Evolutionary conservation across 2,329 filamentous ascomycete genomes (phyloP), one percentile per base, ranked within the genome.

Genomic region (Talaromyces sp.): DNA sequence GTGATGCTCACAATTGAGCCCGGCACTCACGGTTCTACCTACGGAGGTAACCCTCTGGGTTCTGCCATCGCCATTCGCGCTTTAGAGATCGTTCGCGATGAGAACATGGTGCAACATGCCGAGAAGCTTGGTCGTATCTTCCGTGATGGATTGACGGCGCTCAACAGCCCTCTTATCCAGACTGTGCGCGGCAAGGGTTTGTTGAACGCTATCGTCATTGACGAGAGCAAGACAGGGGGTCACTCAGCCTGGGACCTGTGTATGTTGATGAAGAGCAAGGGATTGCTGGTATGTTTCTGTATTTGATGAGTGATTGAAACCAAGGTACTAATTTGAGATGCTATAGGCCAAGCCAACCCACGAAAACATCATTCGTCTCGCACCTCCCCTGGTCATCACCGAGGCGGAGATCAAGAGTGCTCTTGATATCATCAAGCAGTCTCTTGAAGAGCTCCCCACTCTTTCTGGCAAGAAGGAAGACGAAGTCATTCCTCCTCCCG

Each of bases 21-120:
- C 29, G 95, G 95, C 67, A 98, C 95, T 29, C 95, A 99, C 80
- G 95, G 95, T 58, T 97, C 92, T 49, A 99, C 95, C n/a, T 99
- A 98, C 75, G 95, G 95, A 68, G 95, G 95, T 60, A 99, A 99
- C 81, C 95, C 95, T 19, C 85, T 99, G 13, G 95, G 93, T 27
- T 98, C 93, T 72, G 95, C 95, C 45, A 92, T 99, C 34, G 96
- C 94, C 27, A 97, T 99, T 75, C 91, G 93, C 68, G 95, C 95
- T 22, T 85, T 99, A 53, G 93, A 99, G 83, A 86, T 99, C 63
- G 89, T 99, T 71, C 88, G 94, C 74, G 95, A 99, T 77, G 93
- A 97, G 80, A 85, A 92, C 69, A 87, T 99, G 81, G 90, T 92
- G 27, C 89, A 91, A 75, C 89, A 89, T 64, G 93, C 95, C 3